Evolutionary conservation across 768 basidiomycete species (phyloP), one percentile per base, ranked within the genome.

Genomic region (Russula griseocarnosa): DNA sequence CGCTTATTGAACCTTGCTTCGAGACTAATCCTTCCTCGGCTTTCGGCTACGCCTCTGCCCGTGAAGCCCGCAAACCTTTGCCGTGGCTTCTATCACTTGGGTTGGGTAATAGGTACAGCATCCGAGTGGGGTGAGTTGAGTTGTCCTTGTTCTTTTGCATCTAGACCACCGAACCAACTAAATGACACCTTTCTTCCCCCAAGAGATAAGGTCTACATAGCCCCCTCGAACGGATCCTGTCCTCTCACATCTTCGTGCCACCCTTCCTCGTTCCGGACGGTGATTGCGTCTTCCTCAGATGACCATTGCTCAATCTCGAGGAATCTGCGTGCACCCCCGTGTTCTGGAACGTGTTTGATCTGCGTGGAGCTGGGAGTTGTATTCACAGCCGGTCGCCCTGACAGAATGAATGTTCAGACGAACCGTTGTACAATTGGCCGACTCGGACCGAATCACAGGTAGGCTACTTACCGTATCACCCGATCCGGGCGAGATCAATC

Each of bases 21-120:
- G 26, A 47, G 24, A 44, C 63, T 58, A 53, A 63, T 60, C 34
- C 22, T 53, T n/a, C 52, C 20, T 55, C 10, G 44, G 18, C 5
- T 55, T 22, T n/a, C n/a, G n/a, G 11, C 3, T 11, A 20, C 22
- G 18, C n/a, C 49, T 10, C 20, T 5, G 44, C 44, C 10, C n/a
- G 44, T 22, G n/a, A 49, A 95, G 86, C 92, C 93, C 22, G 93
- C 93, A n/a, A 94, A 92, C 74, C 80, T 95, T 1, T 95, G 93
- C 73, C 78, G 83, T 50, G 83, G 85, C 7, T 94, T 95, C 74
- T 94, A 94, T 76, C 81, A 76, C 77, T 82, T 94, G 24, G 93
- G 93, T 16, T 94, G 93, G 93, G 93, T 94, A 1, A 94, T 92
- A 3, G 92, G 93, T 18, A 94, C 93, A 85, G 83, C 65, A 92